phyloP scores from a whole-genome alignment of 768 basidiomycete genomes.

The Leccinum olivaceopallidum region DNA sequence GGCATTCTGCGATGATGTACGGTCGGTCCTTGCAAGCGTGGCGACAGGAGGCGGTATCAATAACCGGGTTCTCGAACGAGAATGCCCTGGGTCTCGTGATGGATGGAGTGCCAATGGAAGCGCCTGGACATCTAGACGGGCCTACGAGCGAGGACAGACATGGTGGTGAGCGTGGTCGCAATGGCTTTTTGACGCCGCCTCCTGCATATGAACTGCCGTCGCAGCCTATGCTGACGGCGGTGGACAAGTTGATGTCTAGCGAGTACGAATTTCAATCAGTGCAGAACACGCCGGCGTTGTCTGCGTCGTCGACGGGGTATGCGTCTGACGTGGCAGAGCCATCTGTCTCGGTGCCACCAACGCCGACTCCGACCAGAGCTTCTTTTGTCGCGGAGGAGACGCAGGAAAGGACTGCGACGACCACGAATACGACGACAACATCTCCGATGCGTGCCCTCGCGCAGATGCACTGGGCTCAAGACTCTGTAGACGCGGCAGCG shows the following conservation, averaged over 20 bases:
- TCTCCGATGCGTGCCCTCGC: constrained; percentile 14
- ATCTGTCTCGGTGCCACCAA: not conserved
- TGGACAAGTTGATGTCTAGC: not conserved
- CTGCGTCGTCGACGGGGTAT: not conserved
- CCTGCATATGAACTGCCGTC: constrained; percentile 3
- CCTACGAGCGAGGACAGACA: not conserved
- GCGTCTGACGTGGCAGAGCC: not conserved
- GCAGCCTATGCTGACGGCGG: not conserved
- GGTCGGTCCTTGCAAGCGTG: constrained; percentile 6
- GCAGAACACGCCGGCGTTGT: not conserved
- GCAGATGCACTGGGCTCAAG: constrained; percentile 25
- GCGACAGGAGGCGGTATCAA: not conserved
- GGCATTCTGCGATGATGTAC: constrained; percentile 12
- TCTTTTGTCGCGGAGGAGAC: constrained; percentile 11
- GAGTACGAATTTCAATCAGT: not conserved
- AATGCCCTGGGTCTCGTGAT: constrained; percentile 14
- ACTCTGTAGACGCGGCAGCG: constrained; percentile 22
- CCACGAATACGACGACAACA: not conserved
- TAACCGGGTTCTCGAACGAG: not conserved
- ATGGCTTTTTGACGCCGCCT: constrained; percentile 2
- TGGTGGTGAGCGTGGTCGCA: not conserved
- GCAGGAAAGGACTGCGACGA: not conserved
- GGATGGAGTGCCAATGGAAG: not conserved
- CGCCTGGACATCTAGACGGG: not conserved
- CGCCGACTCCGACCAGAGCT: constrained; percentile 16